phyloP scores from a whole-genome alignment of 2,329 filamentous ascomycete species.

The Alternaria angustiovoidea region DNA sequence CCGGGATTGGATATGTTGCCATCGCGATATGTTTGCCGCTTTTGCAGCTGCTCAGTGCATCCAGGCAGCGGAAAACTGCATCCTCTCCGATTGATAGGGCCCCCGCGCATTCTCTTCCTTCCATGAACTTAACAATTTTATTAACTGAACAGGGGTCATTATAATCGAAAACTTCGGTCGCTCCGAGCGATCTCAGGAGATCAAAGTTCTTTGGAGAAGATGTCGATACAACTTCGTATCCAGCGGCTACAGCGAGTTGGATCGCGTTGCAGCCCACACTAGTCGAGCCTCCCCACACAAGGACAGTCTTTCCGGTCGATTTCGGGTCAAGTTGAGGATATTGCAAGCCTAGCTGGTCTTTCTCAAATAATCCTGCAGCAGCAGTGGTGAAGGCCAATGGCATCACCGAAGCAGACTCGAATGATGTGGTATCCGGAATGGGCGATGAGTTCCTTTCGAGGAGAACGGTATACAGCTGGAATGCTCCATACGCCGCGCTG shows the following conservation, averaged over 20 bases:
- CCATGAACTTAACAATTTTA: conserved; percentile 47
- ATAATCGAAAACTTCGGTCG: conserved; percentile 60
- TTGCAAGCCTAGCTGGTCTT: conserved; percentile 19
- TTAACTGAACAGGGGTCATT: conserved; percentile 19
- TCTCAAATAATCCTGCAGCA: conserved; percentile 19
- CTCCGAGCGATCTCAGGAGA: conserved; percentile 56
- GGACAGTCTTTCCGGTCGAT: conserved; percentile 44
- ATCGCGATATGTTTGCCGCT: background rate
- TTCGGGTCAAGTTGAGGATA: conserved; percentile 54
- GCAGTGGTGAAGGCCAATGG: conserved; percentile 21
- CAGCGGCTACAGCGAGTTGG: conserved; percentile 58
- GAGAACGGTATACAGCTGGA: conserved; percentile 60
- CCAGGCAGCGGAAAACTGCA: background rate
- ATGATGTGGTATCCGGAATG: conserved; percentile 58
- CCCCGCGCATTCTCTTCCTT: conserved; percentile 46
- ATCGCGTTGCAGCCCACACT: conserved; percentile 57
- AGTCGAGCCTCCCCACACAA: conserved; percentile 58
- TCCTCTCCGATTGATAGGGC: conserved; percentile 43
- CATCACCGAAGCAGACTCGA: conserved; percentile 57
- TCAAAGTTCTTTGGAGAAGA: conserved; percentile 58
- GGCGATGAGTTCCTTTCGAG: conserved; percentile 57
- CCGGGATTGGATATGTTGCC: background rate
- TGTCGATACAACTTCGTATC: conserved; percentile 55
- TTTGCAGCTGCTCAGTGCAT: background rate
- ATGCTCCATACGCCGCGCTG: conserved; percentile 32